Conservation (phyloP, 2,329 filamentous ascomycete genomes). For the Ceratocystis alfenasii region DNA sequence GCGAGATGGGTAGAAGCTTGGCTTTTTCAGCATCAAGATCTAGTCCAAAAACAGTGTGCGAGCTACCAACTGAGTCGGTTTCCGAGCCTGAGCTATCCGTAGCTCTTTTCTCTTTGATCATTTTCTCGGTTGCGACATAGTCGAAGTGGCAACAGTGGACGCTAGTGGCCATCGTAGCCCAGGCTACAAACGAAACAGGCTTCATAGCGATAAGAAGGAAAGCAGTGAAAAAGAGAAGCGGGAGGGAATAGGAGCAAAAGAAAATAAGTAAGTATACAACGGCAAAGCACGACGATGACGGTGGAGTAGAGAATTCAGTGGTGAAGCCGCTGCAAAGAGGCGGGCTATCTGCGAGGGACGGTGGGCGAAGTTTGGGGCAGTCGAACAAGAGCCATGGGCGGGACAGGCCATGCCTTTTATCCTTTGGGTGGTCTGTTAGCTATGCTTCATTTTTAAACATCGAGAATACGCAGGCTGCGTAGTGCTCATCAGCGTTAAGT, state of each 20-base stretch:
- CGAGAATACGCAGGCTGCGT: too few species aligned
- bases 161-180: background rate
- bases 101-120: background rate
- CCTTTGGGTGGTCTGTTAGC: too few species aligned
- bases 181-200: background rate
- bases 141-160: background rate
- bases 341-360: too few species aligned
- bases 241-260: background rate
- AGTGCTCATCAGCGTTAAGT: too few species aligned
- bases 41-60: background rate
- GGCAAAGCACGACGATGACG: background rate
- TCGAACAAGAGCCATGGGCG: too few species aligned
- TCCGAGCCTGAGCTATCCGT: background rate
- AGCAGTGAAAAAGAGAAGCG: background rate
- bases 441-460: too few species aligned
- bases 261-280: background rate
- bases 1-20: background rate
- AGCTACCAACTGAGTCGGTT: too few species aligned
- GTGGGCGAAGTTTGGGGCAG: too few species aligned
- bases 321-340: too few species aligned
- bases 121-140: background rate
- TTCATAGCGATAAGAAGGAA: constrained; percentile 1
- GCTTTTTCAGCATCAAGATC: background rate
- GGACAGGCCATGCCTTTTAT: too few species aligned
- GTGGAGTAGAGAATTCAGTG: background rate